A percentile compares a stretch with the other conserved stretches of the same genome.
phyloP scores from a whole-genome alignment of 257 asterid genomes.

The Dorcoceras hygrometricum region DNA sequence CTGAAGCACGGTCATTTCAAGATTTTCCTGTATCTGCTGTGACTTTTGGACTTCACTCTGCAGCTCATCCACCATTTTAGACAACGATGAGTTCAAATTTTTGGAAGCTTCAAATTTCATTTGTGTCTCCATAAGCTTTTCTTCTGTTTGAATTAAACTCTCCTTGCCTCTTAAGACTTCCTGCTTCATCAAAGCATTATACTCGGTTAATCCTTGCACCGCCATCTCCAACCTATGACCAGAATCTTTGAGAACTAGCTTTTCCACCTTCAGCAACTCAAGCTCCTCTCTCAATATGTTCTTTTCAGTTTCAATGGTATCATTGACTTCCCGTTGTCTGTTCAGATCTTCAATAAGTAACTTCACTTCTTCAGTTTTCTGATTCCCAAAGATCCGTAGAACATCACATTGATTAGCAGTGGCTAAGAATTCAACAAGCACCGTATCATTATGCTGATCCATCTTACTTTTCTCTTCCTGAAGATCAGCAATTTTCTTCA shows the following conservation, averaged over 20 bases:
- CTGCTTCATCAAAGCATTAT: conserved; percentile 40
- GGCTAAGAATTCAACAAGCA: conserved; percentile 52
- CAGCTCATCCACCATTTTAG: conserved; percentile 44
- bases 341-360: conserved; percentile 48
- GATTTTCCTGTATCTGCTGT: conserved; percentile 32
- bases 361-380: conserved; percentile 50
- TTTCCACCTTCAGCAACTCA: conserved; percentile 58
- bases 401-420: conserved; percentile 42
- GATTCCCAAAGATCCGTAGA: conserved; percentile 41
- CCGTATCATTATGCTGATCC: conserved; percentile 49
- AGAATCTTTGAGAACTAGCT: conserved; percentile 47
- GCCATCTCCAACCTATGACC: conserved; percentile 59
- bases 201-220: conserved; percentile 43
- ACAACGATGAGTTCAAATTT: conserved; percentile 42
- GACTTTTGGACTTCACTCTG: conserved; percentile 49
- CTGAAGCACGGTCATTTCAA: conserved; percentile 43
- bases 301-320: conserved; percentile 48
- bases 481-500: conserved; percentile 49
- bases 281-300: conserved; percentile 42
- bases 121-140: conserved; percentile 50
- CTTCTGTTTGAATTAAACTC: conserved; percentile 39
- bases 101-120: conserved; percentile 58
- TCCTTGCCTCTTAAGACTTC: conserved; percentile 40
- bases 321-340: conserved; percentile 41
- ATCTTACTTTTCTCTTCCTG: conserved; percentile 50